Percentiles rank a stretch among this genome's conserved stretches.
Evolutionary conservation across 352 stramenopile genomes (phyloP).

Genomic region (Pythium chondricola): DNA sequence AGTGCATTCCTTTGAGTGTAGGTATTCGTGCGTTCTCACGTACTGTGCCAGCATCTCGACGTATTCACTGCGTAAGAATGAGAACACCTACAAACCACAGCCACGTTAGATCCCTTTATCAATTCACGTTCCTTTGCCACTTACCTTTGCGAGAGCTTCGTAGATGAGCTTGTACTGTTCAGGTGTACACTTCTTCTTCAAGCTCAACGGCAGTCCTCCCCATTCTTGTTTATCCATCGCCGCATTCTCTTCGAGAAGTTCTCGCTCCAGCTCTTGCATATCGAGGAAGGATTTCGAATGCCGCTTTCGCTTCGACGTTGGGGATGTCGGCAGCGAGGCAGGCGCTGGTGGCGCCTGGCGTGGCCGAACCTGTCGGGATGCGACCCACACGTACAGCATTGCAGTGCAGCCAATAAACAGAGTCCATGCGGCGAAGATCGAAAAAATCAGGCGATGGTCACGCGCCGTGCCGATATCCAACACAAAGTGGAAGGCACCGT

Average conservation of each 20-base stretch:
- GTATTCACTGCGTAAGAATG: conserved; percentile 65
- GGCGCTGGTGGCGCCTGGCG: conserved; percentile 30
- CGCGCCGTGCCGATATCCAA: conserved; percentile 4
- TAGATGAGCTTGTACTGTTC: conserved; percentile 81
- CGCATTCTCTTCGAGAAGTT: conserved; percentile 56
- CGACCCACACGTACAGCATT: conserved; percentile 75
- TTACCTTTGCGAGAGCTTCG: conserved; percentile 63
- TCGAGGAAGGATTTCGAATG: conserved; percentile 73
- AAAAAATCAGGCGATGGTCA: conserved; percentile 11
- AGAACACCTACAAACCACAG: conserved; percentile 39
- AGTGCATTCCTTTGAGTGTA: too few species aligned
- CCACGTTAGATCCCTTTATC: too few species aligned
- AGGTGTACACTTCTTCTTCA: conserved; percentile 51
- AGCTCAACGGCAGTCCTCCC: conserved; percentile 46
- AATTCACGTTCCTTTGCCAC: too few species aligned
- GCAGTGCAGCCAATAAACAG: conserved; percentile 36
- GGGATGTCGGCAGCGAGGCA: conserved; percentile 43
- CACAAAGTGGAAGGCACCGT: conserved; percentile 11
- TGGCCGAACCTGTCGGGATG: conserved; percentile 69
- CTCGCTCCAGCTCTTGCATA: conserved; percentile 49
- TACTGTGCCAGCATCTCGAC: conserved; percentile 46
- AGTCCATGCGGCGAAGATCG: conserved; percentile 34
- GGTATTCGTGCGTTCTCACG: too few species aligned
- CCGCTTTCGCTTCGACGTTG: conserved; percentile 68
- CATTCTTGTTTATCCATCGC: conserved; percentile 60